A percentile compares a stretch with the other conserved stretches of the same genome.
phyloP scores from a whole-genome alignment of 176 grass and related monocot species.

The Tuctoria greenei region DNA sequence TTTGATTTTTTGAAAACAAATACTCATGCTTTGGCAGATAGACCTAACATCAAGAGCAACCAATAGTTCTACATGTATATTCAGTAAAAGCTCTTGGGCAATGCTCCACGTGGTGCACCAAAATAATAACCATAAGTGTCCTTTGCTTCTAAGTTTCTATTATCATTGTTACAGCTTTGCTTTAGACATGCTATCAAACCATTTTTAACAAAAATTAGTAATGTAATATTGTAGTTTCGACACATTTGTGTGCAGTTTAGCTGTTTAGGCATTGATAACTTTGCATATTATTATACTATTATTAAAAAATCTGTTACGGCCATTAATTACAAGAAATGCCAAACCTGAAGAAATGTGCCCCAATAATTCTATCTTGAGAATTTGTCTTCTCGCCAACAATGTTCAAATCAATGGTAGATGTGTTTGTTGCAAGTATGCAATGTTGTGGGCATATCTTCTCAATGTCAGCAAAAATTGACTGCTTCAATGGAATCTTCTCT shows the following conservation, averaged over 20 bases:
- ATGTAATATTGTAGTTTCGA: background rate
- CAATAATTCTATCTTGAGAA: conserved; percentile 87
- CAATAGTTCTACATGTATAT: background rate
- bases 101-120: background rate
- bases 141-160: too few species aligned
- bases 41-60: background rate
- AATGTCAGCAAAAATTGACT: conserved; percentile 95
- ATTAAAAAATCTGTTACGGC: conserved; percentile 5
- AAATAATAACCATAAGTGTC: background rate
- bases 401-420: conserved; percentile 94
- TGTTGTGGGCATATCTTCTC: conserved; percentile 76
- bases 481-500: conserved; percentile 94
- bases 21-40: background rate
- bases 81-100: background rate
- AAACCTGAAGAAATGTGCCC: conserved; percentile 99
- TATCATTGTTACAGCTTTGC: background rate
- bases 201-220: background rate
- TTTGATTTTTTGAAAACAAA: background rate
- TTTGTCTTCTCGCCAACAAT: conserved; percentile 81
- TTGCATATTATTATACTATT: background rate
- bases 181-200: background rate
- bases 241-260: background rate
- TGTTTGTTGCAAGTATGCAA: conserved; percentile 97
- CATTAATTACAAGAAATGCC: conserved; percentile 17
- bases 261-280: conserved; percentile 3